Evolutionary conservation across 2,329 filamentous ascomycete species (phyloP), one percentile per base, ranked within the genome.

Genomic region (Coniochaeta ligniaria): DNA sequence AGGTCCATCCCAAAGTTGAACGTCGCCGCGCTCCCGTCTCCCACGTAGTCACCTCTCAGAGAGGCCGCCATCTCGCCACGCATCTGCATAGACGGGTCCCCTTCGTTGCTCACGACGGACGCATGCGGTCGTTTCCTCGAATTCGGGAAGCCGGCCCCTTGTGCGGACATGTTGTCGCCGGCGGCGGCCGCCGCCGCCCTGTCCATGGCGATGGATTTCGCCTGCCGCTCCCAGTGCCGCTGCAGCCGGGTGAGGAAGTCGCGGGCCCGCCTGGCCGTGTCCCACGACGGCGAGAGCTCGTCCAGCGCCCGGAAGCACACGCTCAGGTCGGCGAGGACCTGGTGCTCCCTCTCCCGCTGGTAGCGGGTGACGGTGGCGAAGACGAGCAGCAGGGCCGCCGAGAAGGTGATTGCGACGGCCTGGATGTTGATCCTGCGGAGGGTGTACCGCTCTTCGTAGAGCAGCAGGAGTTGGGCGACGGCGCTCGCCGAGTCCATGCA

Each of bases 381-480:
- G 22, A 71, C 66, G 9, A 73, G 61, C n/a, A 73, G 67, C 20
- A 78, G 66, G 1, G 75, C 75, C 1, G 76, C 75, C 16, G 74
- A 76, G 64, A 76, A 77, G 16, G 76, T 75, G 20, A 78, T 75
- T n/a, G 72, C 71, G 11, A 77, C 74, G 0, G 75, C 74, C 57
- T 77, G 71, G 60, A 76, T 73, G 65, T 77, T 77, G 66, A 76
- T 74, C n/a, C 72, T 68, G 24, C 73, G 71, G 68, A 77, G 75
- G 1, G 73, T 74, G 61, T 76, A 78, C 31, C 72, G 68, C 17
- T 70, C 71, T 52, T 76, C 74, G 62, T 78, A 78, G 6, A 74
- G 66, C 20, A 71, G 69, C 16, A 78, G 70, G 0, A 79, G 68
- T 2, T 71, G 66, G n/a, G 76, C 73, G 16, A 78, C 71, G 11